Evolutionary conservation across 306 rosid genomes (phyloP).

Genomic region (Prosopis cineraria): DNA sequence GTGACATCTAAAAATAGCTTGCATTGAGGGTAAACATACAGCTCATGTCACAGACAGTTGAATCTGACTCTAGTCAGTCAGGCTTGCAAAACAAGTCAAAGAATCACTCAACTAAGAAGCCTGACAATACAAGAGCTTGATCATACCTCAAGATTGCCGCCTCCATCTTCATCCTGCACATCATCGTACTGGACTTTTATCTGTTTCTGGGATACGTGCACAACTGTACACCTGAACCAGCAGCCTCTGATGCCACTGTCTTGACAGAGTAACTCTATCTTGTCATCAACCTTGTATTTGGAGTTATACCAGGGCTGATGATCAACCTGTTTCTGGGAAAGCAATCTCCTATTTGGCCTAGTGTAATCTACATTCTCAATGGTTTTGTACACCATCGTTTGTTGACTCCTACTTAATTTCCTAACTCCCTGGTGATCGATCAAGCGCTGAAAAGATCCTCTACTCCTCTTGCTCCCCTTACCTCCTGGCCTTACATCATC

Average conservation of each 20-base stretch:
- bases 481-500: constrained; percentile 58
- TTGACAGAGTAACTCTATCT: constrained; percentile 93
- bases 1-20: neutral
- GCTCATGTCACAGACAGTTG: neutral
- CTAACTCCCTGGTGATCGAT: constrained; percentile 52
- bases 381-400: constrained; percentile 51
- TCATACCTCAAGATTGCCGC: constrained; percentile 87
- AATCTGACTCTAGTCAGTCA: neutral
- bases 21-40: neutral
- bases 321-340: constrained; percentile 55
- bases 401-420: constrained; percentile 52
- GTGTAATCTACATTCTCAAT: constrained; percentile 47
- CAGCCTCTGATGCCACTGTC: constrained; percentile 99
- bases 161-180: constrained; percentile 84
- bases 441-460: constrained; percentile 46
- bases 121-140: constrained; percentile 16
- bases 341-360: constrained; percentile 49
- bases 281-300: constrained; percentile 63
- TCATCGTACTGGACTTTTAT: constrained; percentile 81
- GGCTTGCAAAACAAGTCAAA: neutral
- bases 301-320: constrained; percentile 53
- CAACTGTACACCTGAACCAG: constrained; percentile 93
- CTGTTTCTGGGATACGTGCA: constrained; percentile 71
- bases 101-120: neutral
- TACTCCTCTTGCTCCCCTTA: constrained; percentile 73